Evolutionary conservation across 2,329 filamentous ascomycete species (phyloP), one percentile per base, ranked within the genome.

Genomic region (Colletotrichum navitas): DNA sequence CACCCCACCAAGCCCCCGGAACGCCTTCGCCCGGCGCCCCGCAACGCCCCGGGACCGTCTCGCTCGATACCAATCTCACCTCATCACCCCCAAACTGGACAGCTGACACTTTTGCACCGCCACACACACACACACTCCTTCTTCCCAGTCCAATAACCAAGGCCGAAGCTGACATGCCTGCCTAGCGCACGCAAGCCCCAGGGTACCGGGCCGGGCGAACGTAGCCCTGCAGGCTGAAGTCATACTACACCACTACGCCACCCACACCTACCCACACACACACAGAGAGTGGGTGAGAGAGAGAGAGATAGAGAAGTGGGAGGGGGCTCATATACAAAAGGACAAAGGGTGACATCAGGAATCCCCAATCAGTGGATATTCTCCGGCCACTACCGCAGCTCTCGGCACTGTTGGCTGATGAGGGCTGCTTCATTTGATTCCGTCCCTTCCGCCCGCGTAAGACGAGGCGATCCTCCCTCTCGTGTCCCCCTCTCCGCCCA

Each of bases 371-470:
- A 18, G 4, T 26, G 54, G 32, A 36, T 56, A 24, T 56, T 49
- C 43, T 36, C 47, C 59, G 43, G 43, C 59, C 45, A 32, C n/a
- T 51, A 36, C 60, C 32, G 60, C 60, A 51, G 60, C 5, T 26
- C 32, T 62, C 60, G 60, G 60, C 60, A 62, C 18, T 62, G n/a
- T 3, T 24, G 21, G 45, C 21, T 10, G 45, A 34, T 62, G 45
- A 24, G 32, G 36, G 60, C 5, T 36, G 32, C 60, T 39, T 24
- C 14, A 10, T 51, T 51, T 24, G 11, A 3, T n/a, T 21, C 59
- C n/a, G 32, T 21, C n/a, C 18, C 7, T 14, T 43, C 18, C 18
- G 29, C 24, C 55, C 39, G 8, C 21, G 16, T 32, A 12, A 18
- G 29, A 24, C n/a, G n/a, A 12, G 12, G 8, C 24, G 8, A 5